Evolutionary conservation across 805 yeast genomes (phyloP), one percentile per base, ranked within the genome.

Genomic region (Starmerella riodocensis): DNA sequence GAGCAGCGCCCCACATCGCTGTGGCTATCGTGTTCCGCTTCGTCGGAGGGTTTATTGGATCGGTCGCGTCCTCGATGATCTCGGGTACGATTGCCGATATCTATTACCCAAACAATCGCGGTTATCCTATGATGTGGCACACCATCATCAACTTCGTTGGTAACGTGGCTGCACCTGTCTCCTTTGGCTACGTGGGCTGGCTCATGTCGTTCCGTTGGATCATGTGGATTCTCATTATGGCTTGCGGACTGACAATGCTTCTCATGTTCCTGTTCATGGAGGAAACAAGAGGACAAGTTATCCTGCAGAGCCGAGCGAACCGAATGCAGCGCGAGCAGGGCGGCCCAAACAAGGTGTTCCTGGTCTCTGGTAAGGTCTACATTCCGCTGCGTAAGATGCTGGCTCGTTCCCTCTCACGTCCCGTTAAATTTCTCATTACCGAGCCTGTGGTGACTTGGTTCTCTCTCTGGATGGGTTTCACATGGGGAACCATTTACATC

Each of bases 81-180:
- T 83, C 84, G 20, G 91, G 88, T 14, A 67, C 78, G 0, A 61
- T 80, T 27, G 74, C 82, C 7, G 93, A 80, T 56, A 64, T 79
- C 36, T 80, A 74, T 62, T 61, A 61, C 20, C 73, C 73, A 42
- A 56, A 64, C 32, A 67, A 72, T 34, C 71, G 82, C 39, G 81
- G 81, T 25, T 59, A 67, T 9, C 85, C 88, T 1, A 68, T 80
- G 71, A 70, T 80, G 7, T 59, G 76, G 9, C 78, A 69, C 50
- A 67, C 80, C 0, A 59, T 77, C 30, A 60, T 63, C 4, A 64
- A 64, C n/a, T 75, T 81, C 50, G 40, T 54, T 12, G 91, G 86
- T 0, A 86, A 88, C 3, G 66, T 76, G 1, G 49, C 76, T 17
- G 82, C 83, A 0, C 85, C 84, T 0, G 54, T 76, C 2, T 61